Conservation (phyloP, 1,284 basidiomycete genomes). For the Malassezia vespertilionis region DNA sequence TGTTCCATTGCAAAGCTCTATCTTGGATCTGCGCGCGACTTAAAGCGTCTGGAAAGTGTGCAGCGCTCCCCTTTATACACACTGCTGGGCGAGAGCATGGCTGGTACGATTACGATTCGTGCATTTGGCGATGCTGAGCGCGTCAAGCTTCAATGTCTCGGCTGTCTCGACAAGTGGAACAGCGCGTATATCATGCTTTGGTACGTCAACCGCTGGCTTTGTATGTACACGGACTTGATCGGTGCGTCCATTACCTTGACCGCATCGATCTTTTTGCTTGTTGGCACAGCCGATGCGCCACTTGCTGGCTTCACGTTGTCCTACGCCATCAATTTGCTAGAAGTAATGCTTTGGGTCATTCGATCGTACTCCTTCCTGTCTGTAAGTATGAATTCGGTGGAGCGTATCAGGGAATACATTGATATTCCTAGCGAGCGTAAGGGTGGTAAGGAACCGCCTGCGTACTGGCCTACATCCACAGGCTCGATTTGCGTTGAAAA, state of each 20-base stretch:
- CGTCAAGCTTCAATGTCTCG: slow-evolving; percentile 54
- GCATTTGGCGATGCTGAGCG: slow-evolving; percentile 71
- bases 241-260: slow-evolving; percentile 36
- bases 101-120: slow-evolving; percentile 68
- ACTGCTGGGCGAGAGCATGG: slow-evolving; percentile 56
- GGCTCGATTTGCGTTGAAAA: slow-evolving; percentile 40
- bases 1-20: slow-evolving; percentile 41
- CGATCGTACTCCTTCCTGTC: slow-evolving; percentile 42
- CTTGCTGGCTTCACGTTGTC: slow-evolving; percentile 37
- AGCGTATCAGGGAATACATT: slow-evolving; percentile 47
- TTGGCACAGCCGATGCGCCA: slow-evolving; percentile 38
- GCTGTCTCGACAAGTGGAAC: slow-evolving; percentile 50
- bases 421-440: slow-evolving; percentile 30
- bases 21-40: slow-evolving; percentile 41
- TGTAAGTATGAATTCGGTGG: slow-evolving; percentile 47
- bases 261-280: slow-evolving; percentile 53
- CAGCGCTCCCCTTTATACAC: slow-evolving; percentile 45
- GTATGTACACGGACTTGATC: slow-evolving; percentile 42
- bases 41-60: slow-evolving; percentile 46
- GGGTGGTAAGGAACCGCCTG: slow-evolving; percentile 34
- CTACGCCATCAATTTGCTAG: slow-evolving; percentile 53
- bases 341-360: slow-evolving; percentile 52
- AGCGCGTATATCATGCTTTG: slow-evolving; percentile 49
- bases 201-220: slow-evolving; percentile 53
- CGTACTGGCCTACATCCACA: slow-evolving; percentile 43